Evolutionary conservation across 352 stramenopile genomes (phyloP).

Genomic region (Globisporangium recalcitrans): DNA sequence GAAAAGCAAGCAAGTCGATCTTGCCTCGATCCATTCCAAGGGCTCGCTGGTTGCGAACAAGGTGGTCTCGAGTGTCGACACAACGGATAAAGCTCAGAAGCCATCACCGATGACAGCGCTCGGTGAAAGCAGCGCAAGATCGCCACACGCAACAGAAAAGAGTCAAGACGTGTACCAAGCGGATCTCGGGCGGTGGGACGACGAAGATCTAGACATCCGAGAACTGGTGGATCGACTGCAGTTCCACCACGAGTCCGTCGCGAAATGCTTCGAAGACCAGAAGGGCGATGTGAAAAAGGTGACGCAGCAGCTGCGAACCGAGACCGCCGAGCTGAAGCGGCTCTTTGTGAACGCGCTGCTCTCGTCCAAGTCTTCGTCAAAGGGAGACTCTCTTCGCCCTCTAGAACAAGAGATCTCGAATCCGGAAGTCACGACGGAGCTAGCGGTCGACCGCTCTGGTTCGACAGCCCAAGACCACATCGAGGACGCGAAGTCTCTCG

Average conservation of each 20-base stretch:
- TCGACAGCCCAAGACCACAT: not conserved
- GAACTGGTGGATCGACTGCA: slow-evolving; percentile 73
- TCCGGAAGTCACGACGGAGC: slow-evolving; percentile 10
- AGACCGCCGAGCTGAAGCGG: slow-evolving; percentile 61
- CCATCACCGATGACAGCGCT: not conserved
- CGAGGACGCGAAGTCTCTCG: not conserved
- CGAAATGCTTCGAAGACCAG: slow-evolving; percentile 71
- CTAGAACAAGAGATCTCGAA: slow-evolving; percentile 10
- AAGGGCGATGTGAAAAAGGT: slow-evolving; percentile 57
- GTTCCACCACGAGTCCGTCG: slow-evolving; percentile 70
- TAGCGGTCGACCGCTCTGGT: not conserved
- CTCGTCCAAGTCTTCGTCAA: slow-evolving; percentile 18
- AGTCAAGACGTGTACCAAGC: slow-evolving; percentile 28
- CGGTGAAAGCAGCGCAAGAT: not conserved
- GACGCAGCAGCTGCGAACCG: slow-evolving; percentile 59
- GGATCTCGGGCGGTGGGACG: slow-evolving; percentile 60
- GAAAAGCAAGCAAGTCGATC: slow-evolving; percentile 49
- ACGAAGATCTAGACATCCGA: slow-evolving; percentile 70
- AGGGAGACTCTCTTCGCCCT: not conserved
- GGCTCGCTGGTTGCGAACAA: slow-evolving; percentile 51
- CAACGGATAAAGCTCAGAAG: not conserved
- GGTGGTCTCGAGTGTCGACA: not conserved
- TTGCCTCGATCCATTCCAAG: slow-evolving; percentile 65
- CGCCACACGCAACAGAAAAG: not conserved
- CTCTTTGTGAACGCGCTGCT: slow-evolving; percentile 57